Conservation (phyloP, 169 alveolate genomes). For the Eimeria zaria region DNA sequence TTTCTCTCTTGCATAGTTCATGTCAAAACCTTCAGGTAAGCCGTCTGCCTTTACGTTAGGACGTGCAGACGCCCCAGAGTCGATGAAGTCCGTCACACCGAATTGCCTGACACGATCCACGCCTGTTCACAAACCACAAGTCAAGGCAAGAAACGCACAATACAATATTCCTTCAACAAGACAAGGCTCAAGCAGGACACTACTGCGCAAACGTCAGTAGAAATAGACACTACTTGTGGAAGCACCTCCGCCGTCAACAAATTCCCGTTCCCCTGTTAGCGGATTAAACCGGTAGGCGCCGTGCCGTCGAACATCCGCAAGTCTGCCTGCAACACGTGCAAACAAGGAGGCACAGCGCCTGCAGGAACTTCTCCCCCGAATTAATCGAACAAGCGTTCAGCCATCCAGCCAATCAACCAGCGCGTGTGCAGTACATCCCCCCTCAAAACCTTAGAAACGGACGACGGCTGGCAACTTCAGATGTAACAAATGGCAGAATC, state of each 20-base stretch:
- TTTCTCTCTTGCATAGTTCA: conserved; percentile 42
- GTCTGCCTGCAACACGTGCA: conserved; percentile 55
- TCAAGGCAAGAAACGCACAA: background rate
- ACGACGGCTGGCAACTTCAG: background rate
- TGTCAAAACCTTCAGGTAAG: conserved; percentile 71
- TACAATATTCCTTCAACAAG: background rate
- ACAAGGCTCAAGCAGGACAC: background rate
- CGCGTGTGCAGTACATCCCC: background rate
- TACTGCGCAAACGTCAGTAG: background rate
- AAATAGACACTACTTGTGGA: background rate
- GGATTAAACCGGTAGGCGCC: conserved; percentile 82
- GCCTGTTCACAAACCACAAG: background rate
- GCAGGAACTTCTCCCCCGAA: background rate
- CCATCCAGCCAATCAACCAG: background rate
- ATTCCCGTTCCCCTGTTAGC: conserved; percentile 57
- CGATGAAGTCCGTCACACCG: conserved; percentile 55
- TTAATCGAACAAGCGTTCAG: too few relatives aligned
- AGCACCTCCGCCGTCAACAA: conserved; percentile 77
- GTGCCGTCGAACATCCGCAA: conserved; percentile 32
- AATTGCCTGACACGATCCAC: conserved; percentile 29
- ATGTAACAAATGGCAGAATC: too few relatives aligned
- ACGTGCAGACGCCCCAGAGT: conserved; percentile 35
- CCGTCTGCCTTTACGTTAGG: conserved; percentile 65
- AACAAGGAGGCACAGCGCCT: background rate
- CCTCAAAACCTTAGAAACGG: background rate